These are phyloP conservation scores for Fusarium burgessii DNA, from an alignment of 2,329 filamentous ascomycete genomes.

Conservation along the genomic window DNA sequence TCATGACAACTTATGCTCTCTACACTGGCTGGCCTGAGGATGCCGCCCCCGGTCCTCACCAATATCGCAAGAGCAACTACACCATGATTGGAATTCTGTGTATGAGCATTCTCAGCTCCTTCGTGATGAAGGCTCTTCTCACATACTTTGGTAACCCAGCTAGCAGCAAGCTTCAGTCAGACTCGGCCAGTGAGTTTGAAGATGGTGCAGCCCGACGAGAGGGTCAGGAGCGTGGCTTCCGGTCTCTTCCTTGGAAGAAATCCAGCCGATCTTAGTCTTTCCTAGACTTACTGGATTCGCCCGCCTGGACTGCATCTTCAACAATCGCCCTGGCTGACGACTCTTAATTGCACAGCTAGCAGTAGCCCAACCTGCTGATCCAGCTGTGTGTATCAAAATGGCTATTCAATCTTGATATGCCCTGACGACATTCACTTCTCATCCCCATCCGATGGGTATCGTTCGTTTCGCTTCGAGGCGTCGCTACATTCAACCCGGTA, in stretches of 20 bases:
- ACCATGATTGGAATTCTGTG: slow-evolving; percentile 89
- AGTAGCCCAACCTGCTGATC: slow-evolving; percentile 56
- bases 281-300: slow-evolving; percentile 12
- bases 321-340: slow-evolving; percentile 39
- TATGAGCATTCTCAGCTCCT: slow-evolving; percentile 79
- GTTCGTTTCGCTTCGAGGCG: slow-evolving; percentile 4
- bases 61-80: slow-evolving; percentile 86
- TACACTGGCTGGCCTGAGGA: slow-evolving; percentile 90
- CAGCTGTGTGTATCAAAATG: slow-evolving; percentile 26
- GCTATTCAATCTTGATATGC: slow-evolving; percentile 13
- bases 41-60: slow-evolving; percentile 72
- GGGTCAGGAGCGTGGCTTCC: slow-evolving; percentile 68
- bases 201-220: slow-evolving; percentile 73
- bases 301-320: slow-evolving; percentile 46
- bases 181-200: slow-evolving; percentile 61
- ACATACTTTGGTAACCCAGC: slow-evolving; percentile 67
- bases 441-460: neutral
- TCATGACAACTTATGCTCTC: slow-evolving; percentile 88
- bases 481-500: neutral
- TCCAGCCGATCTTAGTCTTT: slow-evolving; percentile 42
- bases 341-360: slow-evolving; percentile 20
- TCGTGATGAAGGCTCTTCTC: slow-evolving; percentile 75
- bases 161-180: slow-evolving; percentile 58
- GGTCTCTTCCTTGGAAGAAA: slow-evolving; percentile 54
- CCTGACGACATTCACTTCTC: slow-evolving; percentile 34